Percentiles rank a stretch among this genome's conserved stretches.
Evolutionary conservation across 768 basidiomycete genomes (phyloP).

Genomic region (Trametes cubensis): DNA sequence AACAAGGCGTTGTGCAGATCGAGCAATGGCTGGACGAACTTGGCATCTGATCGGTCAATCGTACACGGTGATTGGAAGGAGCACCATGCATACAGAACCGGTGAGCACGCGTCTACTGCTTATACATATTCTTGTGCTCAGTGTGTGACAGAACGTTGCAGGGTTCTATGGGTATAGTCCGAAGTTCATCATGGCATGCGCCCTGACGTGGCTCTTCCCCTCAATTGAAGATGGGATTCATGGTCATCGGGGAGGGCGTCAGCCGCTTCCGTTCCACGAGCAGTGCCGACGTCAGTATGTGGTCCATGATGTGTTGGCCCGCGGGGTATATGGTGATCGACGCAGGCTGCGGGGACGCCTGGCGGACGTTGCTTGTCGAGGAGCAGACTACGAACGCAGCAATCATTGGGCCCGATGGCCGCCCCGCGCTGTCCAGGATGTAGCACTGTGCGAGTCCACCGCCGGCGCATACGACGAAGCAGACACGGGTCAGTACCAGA

Average conservation of each 20-base stretch:
- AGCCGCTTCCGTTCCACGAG: slow-evolving; percentile 40
- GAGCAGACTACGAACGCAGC: slow-evolving; percentile 26
- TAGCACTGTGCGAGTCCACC: no score
- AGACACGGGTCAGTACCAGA: not conserved
- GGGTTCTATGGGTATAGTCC: no score
- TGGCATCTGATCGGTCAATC: slow-evolving; percentile 51
- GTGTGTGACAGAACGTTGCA: no score
- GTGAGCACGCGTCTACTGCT: no score
- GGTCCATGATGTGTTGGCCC: slow-evolving; percentile 36
- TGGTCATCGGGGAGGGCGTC: slow-evolving; percentile 22
- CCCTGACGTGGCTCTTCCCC: no score
- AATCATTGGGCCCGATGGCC: slow-evolving; percentile 15
- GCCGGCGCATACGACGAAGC: no score
- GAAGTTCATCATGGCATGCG: no score
- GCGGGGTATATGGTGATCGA: slow-evolving; percentile 32
- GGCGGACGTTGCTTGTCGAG: slow-evolving; percentile 8
- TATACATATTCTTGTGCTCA: no score
- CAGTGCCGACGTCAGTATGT: slow-evolving; percentile 38
- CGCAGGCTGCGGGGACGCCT: slow-evolving; percentile 21
- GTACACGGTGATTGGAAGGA: no score
- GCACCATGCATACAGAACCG: no score
- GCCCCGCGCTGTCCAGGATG: slow-evolving; percentile 9
- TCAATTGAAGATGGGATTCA: slow-evolving; percentile 22
- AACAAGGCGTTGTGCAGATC: slow-evolving; percentile 44
- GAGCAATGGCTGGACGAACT: slow-evolving; percentile 60